phyloP scores from a whole-genome alignment of 805 yeast species.

The Monosporozyma aerobia region DNA sequence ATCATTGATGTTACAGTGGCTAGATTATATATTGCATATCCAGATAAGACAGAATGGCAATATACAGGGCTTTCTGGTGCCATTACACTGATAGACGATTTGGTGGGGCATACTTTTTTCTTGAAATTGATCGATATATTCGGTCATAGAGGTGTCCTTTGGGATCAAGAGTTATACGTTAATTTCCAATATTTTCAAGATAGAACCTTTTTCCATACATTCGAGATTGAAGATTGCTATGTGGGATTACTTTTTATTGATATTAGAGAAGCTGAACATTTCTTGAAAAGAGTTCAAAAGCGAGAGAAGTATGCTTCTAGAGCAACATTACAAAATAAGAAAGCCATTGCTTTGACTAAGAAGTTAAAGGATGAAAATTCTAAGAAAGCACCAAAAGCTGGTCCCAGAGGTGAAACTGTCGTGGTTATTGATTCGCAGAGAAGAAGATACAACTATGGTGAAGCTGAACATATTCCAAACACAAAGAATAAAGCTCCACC shows the following conservation, averaged over 20 bases:
- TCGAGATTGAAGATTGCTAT: conserved; percentile 83
- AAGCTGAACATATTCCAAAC: conserved; percentile 26
- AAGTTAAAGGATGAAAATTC: conserved; percentile 46
- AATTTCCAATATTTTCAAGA: conserved; percentile 89
- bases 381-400: conserved; percentile 51
- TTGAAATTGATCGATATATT: conserved; percentile 78
- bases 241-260: conserved; percentile 88
- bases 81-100: conserved; percentile 74
- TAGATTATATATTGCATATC: conserved; percentile 80
- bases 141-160: conserved; percentile 77
- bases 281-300: conserved; percentile 63
- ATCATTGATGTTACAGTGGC: conserved; percentile 88
- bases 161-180: conserved; percentile 95
- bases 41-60: conserved; percentile 71
- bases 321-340: conserved; percentile 75
- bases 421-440: conserved; percentile 24
- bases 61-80: conserved; percentile 90
- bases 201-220: conserved; percentile 87
- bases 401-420: conserved; percentile 35
- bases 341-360: conserved; percentile 73
- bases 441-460: conserved; percentile 22
- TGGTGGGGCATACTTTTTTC: conserved; percentile 90
- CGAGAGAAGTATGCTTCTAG: conserved; percentile 81
- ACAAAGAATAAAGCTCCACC: conserved; percentile 34
- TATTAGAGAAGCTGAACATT: conserved; percentile 76